Conservation (phyloP, 148 eudicot genomes). For the Vaccinium myrtillus region DNA sequence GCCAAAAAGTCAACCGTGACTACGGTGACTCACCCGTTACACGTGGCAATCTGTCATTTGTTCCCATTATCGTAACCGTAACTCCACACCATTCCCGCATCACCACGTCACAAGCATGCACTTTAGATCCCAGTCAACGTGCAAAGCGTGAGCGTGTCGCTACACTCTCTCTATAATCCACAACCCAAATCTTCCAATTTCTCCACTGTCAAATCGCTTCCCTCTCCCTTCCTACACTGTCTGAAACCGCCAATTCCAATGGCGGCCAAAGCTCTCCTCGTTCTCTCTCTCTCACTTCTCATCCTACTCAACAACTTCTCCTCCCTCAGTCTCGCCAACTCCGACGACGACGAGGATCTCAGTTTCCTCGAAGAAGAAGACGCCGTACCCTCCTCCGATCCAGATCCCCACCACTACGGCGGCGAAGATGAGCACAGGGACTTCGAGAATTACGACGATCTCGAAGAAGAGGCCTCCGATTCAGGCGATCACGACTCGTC, state of each 20-base stretch:
- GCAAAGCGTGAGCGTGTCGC: background rate
- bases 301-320: conserved; percentile 19
- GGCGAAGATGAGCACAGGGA: conserved; percentile 25
- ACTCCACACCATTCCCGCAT: background rate
- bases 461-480: conserved; percentile 30
- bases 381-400: background rate
- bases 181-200: background rate
- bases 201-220: background rate
- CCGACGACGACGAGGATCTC: conserved; percentile 66
- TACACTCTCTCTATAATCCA: background rate
- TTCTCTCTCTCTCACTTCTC: conserved; percentile 21
- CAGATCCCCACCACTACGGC: conserved; percentile 12
- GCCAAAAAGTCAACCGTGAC: background rate
- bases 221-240: background rate
- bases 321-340: conserved; percentile 19
- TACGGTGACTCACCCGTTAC: background rate
- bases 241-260: conserved; percentile 17
- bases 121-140: conserved; percentile 11
- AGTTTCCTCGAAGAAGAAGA: conserved; percentile 54
- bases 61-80: background rate
- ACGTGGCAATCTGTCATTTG: background rate
- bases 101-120: conserved; percentile 8
- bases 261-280: conserved; percentile 21
- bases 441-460: conserved; percentile 60
- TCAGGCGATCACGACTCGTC: conserved; percentile 26